phyloP scores from a whole-genome alignment of 352 stramenopile genomes.

The Globisporangium mamillatum region DNA sequence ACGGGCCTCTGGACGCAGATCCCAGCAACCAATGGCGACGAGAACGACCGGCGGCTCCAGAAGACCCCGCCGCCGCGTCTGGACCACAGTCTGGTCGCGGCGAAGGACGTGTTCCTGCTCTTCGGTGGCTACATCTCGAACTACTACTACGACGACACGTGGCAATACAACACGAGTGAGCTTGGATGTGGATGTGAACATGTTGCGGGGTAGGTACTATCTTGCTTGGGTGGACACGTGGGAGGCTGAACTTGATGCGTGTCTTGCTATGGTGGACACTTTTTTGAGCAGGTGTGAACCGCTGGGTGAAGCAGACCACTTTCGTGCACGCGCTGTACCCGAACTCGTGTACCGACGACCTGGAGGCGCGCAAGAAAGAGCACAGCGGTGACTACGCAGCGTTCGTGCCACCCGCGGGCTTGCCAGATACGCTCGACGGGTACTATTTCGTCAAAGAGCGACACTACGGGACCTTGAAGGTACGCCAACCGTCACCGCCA shows the following conservation, averaged over 20 bases:
- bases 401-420: slow-evolving; percentile 31
- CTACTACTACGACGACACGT: slow-evolving; percentile 94
- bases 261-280: not conserved
- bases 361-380: slow-evolving; percentile 47
- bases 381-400: slow-evolving; percentile 74
- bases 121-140: slow-evolving; percentile 94
- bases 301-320: slow-evolving; percentile 87
- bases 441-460: slow-evolving; percentile 73
- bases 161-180: slow-evolving; percentile 94
- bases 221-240: not conserved
- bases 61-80: slow-evolving; percentile 61
- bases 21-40: slow-evolving; percentile 14
- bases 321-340: slow-evolving; percentile 93
- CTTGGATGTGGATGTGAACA: not conserved
- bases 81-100: slow-evolving; percentile 81
- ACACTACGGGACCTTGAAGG: slow-evolving; percentile 69
- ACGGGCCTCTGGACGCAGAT: slow-evolving; percentile 83
- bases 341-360: slow-evolving; percentile 89
- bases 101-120: slow-evolving; percentile 83
- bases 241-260: not conserved
- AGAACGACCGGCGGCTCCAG: slow-evolving; percentile 15
- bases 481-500: slow-evolving; percentile 15
- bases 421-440: slow-evolving; percentile 37
- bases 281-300: slow-evolving; percentile 41
- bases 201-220: not conserved